Conservation (phyloP, 1,284 basidiomycete species). For the Melampsora americana region DNA sequence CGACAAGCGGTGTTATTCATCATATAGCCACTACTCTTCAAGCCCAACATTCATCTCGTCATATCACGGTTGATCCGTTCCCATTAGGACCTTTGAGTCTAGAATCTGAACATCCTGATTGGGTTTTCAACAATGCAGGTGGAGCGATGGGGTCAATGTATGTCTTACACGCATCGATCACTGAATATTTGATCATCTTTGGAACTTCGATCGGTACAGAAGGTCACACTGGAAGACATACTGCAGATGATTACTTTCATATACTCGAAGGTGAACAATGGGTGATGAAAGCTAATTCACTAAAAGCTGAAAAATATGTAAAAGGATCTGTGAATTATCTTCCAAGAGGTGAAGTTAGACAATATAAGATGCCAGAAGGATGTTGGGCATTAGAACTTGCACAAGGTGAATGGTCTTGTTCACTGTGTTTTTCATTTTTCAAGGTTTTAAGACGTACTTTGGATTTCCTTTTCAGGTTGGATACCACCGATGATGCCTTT, state of each 20-base stretch:
- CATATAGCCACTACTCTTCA: slow-evolving; percentile 71
- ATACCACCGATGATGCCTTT: slow-evolving; percentile 66
- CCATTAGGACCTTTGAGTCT: background rate
- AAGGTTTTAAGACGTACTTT: background rate
- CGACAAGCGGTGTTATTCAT: slow-evolving; percentile 66
- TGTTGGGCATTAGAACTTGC: slow-evolving; percentile 96
- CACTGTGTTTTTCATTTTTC: background rate
- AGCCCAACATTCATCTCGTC: slow-evolving; percentile 53
- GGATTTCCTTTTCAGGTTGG: slow-evolving; percentile 50
- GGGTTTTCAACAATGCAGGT: slow-evolving; percentile 97
- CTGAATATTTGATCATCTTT: slow-evolving; percentile 68
- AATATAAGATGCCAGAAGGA: slow-evolving; percentile 94
- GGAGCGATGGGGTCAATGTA: slow-evolving; percentile 98
- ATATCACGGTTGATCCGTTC: slow-evolving; percentile 20
- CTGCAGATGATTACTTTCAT: slow-evolving; percentile 96
- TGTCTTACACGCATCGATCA: slow-evolving; percentile 79
- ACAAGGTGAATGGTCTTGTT: slow-evolving; percentile 62
- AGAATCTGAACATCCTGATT: slow-evolving; percentile 61
- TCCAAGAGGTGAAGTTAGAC: slow-evolving; percentile 77
- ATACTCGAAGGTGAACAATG: slow-evolving; percentile 89
- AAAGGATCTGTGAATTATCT: slow-evolving; percentile 81
- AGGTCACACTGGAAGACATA: slow-evolving; percentile 89
- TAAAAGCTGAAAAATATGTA: slow-evolving; percentile 77
- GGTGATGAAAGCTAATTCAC: slow-evolving; percentile 75
- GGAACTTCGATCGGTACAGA: slow-evolving; percentile 94